Evolutionary conservation across 139 green algal genomes (phyloP), one percentile per base, ranked within the genome.

Genomic region (Chlamydomonas schloesseri): DNA sequence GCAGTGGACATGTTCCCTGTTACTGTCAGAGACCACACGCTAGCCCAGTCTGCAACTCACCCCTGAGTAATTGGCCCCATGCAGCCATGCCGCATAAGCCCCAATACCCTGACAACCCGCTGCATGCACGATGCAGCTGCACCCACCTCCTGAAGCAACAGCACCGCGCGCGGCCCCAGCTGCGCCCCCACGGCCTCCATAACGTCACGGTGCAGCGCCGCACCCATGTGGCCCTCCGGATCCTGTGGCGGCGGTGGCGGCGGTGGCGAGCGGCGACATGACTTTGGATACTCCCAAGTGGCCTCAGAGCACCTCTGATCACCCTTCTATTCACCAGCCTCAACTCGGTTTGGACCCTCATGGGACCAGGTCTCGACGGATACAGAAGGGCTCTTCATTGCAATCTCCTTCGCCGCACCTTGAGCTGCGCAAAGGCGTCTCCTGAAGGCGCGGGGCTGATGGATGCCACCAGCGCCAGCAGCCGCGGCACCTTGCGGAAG

Each of bases 71-170:
- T 23, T 58, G 13, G 8, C 8, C 58, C 17, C 58, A 67, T 8
- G 58, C 18, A 29, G 17, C 20, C 58, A 67, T n/a, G n/a, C 58
- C 20, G 21, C 21, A 67, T 8, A 28, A 67, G 20, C 8, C 21
- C 23, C 58, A 20, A 67, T 8, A 14, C 20, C 20, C 21, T 29
- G 8, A n/a, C 21, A 14, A 29, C 20, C 20, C 20, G 11, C 10
- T 13, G 29, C n/a, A 9, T 37, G n/a, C n/a, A n/a, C n/a, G n/a
- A n/a, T n/a, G n/a, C n/a, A n/a, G 34, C 71, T 23, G 4, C 21
- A 15, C 78, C 4, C 64, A 85, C 79, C 68, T 85, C 67, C 79
- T 85, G 79, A 67, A 85, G 79, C 67, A 85, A 33, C 50, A 85
- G 46, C 31, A 85, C 79, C 47, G 79, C 79, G 21, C 79, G 31